These are phyloP conservation scores for Colletotrichum siamense DNA, from an alignment of 2,329 filamentous ascomycete species.

Conservation along the genomic window DNA sequence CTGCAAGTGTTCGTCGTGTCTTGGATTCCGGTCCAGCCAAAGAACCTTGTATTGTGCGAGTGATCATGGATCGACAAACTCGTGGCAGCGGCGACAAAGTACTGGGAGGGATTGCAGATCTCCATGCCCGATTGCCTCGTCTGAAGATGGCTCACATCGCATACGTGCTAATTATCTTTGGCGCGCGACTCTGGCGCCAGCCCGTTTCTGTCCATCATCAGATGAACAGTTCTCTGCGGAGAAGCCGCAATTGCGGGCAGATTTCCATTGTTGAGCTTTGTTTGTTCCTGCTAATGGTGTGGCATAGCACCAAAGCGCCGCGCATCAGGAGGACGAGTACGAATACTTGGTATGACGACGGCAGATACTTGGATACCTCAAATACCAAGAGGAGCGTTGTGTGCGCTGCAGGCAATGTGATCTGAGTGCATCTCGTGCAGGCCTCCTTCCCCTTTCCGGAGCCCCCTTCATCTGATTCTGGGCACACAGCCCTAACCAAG, in stretches of 20 bases:
- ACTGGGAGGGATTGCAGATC: background rate
- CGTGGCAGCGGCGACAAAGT: background rate
- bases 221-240: background rate
- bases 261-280: background rate
- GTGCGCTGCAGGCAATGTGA: background rate
- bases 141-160: background rate
- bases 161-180: background rate
- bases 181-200: background rate
- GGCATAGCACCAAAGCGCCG: background rate
- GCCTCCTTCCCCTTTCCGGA: background rate
- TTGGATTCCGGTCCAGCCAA: background rate
- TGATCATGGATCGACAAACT: background rate
- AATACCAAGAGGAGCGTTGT: background rate
- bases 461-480: background rate
- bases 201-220: background rate
- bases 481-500: background rate
- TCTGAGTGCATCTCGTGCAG: background rate
- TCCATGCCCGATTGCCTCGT: background rate
- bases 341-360: background rate
- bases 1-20: background rate
- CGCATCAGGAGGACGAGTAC: background rate
- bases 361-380: background rate
- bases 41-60: background rate
- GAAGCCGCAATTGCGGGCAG: background rate
- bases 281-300: background rate